Evolutionary conservation across 768 basidiomycete species (phyloP), one percentile per base, ranked within the genome.

Genomic region (Hygrocybe punicea): DNA sequence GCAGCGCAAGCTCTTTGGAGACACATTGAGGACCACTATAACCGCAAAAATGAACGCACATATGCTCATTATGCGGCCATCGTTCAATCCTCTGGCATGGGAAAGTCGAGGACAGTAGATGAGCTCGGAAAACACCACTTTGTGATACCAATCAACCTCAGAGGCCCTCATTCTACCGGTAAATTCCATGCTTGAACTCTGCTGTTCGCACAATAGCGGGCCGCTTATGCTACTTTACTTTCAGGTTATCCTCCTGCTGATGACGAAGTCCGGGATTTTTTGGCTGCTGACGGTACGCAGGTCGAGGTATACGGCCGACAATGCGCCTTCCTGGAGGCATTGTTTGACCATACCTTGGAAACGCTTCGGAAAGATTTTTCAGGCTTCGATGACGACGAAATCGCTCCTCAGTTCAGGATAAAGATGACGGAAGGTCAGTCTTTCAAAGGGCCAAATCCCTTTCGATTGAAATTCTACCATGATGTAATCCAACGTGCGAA

Each of bases 11-110:
- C 21, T 7, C 21, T 55, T 17, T 39, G 25, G 39, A 9, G n/a
- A 17, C 29, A 29, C 37, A 46, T 55, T 5, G 16, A 47, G 21
- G 24, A 25, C 14, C 17, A 45, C 25, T 19, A 34, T 45, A 35
- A n/a, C 14, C 17, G 36, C 39, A 45, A 29, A 16, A 44, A n/a
- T n/a, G 19, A 42, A 7, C 11, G 29, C n/a, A 29, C 19, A 21
- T 37, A 59, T 34, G 52, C 51, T 23, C 35, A 46, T 19, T 52
- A 17, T 40, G 6, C 44, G 16, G 10, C 47, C 11, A 37, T 59
- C 16, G 53, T 59, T 14, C 58, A 59, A 50, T 59, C 53, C 2
- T 59, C 53, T 13, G 52, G 51, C 13, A 58, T 49, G 23, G 57
- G 57, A 5, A 55, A 58, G 23, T 58, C 52, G 34, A 53, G 57